Evolutionary conservation across 2,329 filamentous ascomycete genomes (phyloP).

Genomic region (Arthrobotrys musiformis): DNA sequence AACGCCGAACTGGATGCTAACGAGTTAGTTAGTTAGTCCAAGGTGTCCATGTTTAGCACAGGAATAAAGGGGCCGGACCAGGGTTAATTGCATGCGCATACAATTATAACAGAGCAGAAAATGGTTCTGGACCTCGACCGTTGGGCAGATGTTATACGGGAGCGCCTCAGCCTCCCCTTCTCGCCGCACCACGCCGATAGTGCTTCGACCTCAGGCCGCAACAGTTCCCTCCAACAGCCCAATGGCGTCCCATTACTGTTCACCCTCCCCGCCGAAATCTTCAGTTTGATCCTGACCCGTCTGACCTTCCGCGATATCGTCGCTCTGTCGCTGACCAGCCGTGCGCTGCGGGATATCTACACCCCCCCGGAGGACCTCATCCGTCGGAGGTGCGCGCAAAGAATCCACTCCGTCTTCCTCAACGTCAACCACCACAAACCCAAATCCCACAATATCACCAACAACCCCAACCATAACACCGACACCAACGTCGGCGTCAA

Average conservation of each 20-base stretch:
- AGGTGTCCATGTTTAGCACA: no score
- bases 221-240: not conserved
- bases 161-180: constrained; percentile 1
- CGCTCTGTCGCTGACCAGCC: constrained; percentile 27
- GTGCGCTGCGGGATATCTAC: constrained; percentile 32
- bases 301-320: constrained; percentile 27
- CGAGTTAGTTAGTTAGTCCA: no score
- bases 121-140: constrained; percentile 13
- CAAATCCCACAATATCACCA: not conserved
- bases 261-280: constrained; percentile 30
- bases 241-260: not conserved
- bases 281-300: constrained; percentile 13
- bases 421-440: not conserved
- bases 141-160: constrained; percentile 15
- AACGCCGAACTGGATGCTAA: no score
- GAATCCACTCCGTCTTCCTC: constrained; percentile 7
- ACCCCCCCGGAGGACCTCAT: not conserved
- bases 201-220: not conserved
- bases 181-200: not conserved
- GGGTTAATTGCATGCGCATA: no score
- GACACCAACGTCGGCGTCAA: not conserved
- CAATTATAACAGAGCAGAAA: not conserved
- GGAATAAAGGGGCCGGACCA: no score
- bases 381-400: constrained; percentile 7
- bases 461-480: not conserved